These are phyloP conservation scores for Papiliotrema fonsecae DNA, from an alignment of 1,284 basidiomycete genomes.

Conservation along the genomic window DNA sequence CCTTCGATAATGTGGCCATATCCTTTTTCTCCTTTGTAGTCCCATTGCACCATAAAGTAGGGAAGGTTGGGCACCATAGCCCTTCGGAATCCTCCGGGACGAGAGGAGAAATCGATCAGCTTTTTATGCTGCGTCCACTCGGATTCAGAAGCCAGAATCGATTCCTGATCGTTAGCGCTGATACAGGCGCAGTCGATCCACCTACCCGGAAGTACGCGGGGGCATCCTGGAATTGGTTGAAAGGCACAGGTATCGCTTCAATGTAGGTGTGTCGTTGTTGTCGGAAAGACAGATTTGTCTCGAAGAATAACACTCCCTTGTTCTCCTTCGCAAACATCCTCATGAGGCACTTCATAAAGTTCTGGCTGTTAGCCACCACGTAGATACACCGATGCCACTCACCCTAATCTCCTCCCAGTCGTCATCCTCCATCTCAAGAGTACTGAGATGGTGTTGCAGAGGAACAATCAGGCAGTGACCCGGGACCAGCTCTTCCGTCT, in stretches of 20 bases:
- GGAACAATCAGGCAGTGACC: constrained; percentile 95
- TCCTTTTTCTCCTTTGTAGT: constrained; percentile 93
- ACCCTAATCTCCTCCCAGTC: constrained; percentile 95
- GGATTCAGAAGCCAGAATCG: constrained; percentile 80
- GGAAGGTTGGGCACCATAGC: constrained; percentile 94
- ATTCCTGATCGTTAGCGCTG: constrained; percentile 59
- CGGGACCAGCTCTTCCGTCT: constrained; percentile 74
- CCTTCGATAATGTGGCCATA: constrained; percentile 98
- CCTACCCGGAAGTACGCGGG: constrained; percentile 88
- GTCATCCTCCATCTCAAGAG: constrained; percentile 93
- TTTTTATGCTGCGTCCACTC: constrained; percentile 99
- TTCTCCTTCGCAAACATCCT: constrained; percentile 85
- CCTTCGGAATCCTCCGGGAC: constrained; percentile 83
- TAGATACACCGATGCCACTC: too few species aligned
- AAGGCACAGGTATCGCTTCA: constrained; percentile 83
- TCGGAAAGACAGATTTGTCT: constrained; percentile 80
- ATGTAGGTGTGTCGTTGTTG: constrained; percentile 87
- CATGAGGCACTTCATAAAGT: constrained; percentile 99
- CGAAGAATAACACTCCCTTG: constrained; percentile 87
- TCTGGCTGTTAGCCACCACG: constrained; percentile 54
- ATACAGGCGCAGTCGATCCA: constrained; percentile 1
- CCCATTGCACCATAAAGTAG: constrained; percentile 98
- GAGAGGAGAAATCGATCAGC: constrained; percentile 82
- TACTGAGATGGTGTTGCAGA: constrained; percentile 84
- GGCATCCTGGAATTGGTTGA: constrained; percentile 73